Evolutionary conservation across 176 grass and related monocot species (phyloP).

Genomic region (Oryza australiensis): DNA sequence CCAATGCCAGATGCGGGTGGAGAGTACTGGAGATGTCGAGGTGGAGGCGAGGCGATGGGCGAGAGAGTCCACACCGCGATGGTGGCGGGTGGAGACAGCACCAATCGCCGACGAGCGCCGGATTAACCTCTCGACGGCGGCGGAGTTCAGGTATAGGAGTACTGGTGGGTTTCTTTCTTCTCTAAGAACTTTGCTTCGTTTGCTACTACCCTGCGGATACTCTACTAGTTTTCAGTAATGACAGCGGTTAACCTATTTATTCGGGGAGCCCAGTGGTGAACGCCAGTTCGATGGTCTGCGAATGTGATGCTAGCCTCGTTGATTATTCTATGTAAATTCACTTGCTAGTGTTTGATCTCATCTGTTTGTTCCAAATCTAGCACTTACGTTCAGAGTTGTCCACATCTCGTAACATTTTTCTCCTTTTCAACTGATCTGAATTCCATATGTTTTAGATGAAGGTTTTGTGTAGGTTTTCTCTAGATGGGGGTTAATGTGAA

Average conservation of each 20-base stretch:
- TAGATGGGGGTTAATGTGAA: neutral
- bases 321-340: neutral
- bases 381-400: neutral
- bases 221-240: too few species aligned
- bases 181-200: neutral
- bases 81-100: too few species aligned
- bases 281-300: neutral
- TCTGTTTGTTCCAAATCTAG: neutral
- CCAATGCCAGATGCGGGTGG: too few species aligned
- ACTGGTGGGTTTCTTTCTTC: neutral
- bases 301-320: neutral
- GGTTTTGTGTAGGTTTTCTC: neutral
- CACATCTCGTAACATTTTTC: neutral
- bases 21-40: too few species aligned
- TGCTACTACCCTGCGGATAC: too few species aligned
- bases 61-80: too few species aligned
- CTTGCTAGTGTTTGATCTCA: neutral
- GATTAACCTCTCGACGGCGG: too few species aligned
- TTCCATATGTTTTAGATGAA: neutral
- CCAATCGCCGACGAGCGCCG: too few species aligned
- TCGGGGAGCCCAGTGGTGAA: neutral
- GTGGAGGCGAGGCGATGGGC: too few species aligned
- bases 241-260: neutral
- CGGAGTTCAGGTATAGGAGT: neutral
- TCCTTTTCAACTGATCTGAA: neutral